Conservation (phyloP, 495 filamentous ascomycete species). For the Pyrenula aspistea region DNA sequence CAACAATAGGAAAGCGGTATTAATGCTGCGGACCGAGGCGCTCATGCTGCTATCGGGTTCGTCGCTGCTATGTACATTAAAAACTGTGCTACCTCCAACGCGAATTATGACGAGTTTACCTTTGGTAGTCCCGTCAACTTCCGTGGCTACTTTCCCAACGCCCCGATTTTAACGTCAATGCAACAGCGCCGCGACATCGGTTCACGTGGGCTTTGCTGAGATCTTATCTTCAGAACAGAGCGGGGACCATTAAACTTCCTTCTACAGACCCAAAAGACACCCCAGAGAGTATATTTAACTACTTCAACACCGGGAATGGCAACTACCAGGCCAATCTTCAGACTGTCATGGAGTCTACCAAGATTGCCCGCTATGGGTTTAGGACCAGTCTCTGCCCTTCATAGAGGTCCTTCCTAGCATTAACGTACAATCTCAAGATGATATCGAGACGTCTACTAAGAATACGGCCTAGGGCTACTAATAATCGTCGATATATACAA, state of each 20-base stretch:
- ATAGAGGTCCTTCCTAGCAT: constrained; percentile 36
- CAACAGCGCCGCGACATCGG: constrained; percentile 12
- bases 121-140: constrained; percentile 41
- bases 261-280: constrained; percentile 39
- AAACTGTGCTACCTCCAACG: too few species aligned
- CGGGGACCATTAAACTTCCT: constrained; percentile 32
- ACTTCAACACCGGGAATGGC: constrained; percentile 31
- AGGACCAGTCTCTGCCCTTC: constrained; percentile 21
- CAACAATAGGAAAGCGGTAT: constrained; percentile 28
- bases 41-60: constrained; percentile 37
- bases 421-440: constrained; percentile 22
- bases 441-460: constrained; percentile 34
- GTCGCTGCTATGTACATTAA: constrained; percentile 32
- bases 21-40: constrained; percentile 26
- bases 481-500: too few species aligned
- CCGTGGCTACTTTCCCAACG: constrained; percentile 36
- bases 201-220: constrained; percentile 40
- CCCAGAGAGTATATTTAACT: constrained; percentile 44
- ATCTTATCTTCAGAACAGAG: constrained; percentile 34
- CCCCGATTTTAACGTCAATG: constrained; percentile 21
- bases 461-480: too few species aligned
- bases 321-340: too few species aligned
- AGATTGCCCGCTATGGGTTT: constrained; percentile 24
- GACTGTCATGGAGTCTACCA: constrained; percentile 34
- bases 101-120: constrained; percentile 36